Conservation (phyloP, 805 yeast genomes). For the Ogataea parapolymorpha region DNA sequence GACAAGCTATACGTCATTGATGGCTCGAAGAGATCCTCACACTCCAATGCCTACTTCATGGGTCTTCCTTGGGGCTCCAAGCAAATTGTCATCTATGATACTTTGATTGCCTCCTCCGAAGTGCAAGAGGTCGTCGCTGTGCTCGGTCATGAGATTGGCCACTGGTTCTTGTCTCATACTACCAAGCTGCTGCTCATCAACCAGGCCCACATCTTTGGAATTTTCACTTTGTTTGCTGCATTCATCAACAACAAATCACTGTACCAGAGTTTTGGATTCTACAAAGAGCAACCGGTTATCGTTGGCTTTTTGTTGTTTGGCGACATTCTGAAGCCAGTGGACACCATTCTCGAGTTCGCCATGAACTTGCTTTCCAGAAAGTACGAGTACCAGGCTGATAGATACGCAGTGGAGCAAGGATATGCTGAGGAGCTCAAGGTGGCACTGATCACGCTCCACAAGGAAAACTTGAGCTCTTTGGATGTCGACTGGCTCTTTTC, state of each 20-base stretch:
- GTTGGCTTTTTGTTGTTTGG: constrained; percentile 79
- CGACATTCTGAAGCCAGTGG: constrained; percentile 76
- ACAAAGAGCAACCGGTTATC: constrained; percentile 60
- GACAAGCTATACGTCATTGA: constrained; percentile 84
- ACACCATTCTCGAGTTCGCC: constrained; percentile 60
- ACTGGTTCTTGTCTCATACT: constrained; percentile 91
- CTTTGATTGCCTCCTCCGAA: constrained; percentile 77
- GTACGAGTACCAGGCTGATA: constrained; percentile 93
- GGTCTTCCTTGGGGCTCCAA: constrained; percentile 94
- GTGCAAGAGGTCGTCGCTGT: constrained; percentile 87
- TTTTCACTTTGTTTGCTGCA: constrained; percentile 72
- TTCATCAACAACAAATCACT: constrained; percentile 78
- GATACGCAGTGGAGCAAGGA: constrained; percentile 73
- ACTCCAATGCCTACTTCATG: constrained; percentile 93
- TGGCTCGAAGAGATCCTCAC: constrained; percentile 95
- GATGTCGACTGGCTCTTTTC: constrained; percentile 89
- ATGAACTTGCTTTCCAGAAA: constrained; percentile 74
- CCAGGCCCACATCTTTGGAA: constrained; percentile 60
- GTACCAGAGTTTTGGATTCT: constrained; percentile 76
- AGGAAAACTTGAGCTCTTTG: constrained; percentile 79
- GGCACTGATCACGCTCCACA: constrained; percentile 72
- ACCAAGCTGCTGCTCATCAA: constrained; percentile 66
- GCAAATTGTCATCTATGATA: constrained; percentile 91
- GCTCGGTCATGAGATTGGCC: constrained; percentile 98
- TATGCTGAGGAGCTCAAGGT: constrained; percentile 62